Evolutionary conservation across 352 stramenopile genomes (phyloP).

Genomic region (Pythium brachiatum): DNA sequence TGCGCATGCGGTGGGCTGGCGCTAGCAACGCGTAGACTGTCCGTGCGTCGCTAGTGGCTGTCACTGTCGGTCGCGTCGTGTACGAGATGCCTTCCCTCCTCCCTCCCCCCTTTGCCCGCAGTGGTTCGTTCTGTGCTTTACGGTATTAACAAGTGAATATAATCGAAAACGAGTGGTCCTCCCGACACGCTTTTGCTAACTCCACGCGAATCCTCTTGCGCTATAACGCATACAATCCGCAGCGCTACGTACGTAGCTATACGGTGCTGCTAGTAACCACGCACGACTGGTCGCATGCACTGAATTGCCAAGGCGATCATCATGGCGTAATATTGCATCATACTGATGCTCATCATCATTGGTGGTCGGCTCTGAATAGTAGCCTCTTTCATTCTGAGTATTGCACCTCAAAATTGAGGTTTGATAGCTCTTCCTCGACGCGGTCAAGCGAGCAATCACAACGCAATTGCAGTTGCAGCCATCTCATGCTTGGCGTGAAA

Average conservation of each 20-base stretch:
- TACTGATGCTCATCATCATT: not conserved
- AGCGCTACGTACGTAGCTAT: too few relatives aligned
- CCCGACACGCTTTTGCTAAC: not conserved
- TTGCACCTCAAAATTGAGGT: not conserved
- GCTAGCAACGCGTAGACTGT: not conserved
- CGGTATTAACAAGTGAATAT: slow-evolving; percentile 28
- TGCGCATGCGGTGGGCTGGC: not conserved
- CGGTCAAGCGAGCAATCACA: not conserved
- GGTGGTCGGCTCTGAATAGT: not conserved
- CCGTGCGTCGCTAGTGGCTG: not conserved
- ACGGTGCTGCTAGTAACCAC: too few relatives aligned
- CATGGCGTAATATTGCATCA: not conserved
- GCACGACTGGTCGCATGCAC: too few relatives aligned
- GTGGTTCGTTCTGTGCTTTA: slow-evolving; percentile 13
- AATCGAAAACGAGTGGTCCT: slow-evolving; percentile 3
- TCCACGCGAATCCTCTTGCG: too few relatives aligned
- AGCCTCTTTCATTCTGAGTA: not conserved
- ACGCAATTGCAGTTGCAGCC: not conserved
- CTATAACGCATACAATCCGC: too few relatives aligned
- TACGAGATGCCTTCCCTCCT: too few relatives aligned
- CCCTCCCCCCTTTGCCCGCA: not conserved
- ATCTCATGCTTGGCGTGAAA: not conserved
- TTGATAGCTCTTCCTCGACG: not conserved
- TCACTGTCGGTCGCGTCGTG: slow-evolving; percentile 3
- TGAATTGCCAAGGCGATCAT: not conserved